phyloP scores from a whole-genome alignment of 2,329 filamentous ascomycete genomes.

The Xylaria sp. region DNA sequence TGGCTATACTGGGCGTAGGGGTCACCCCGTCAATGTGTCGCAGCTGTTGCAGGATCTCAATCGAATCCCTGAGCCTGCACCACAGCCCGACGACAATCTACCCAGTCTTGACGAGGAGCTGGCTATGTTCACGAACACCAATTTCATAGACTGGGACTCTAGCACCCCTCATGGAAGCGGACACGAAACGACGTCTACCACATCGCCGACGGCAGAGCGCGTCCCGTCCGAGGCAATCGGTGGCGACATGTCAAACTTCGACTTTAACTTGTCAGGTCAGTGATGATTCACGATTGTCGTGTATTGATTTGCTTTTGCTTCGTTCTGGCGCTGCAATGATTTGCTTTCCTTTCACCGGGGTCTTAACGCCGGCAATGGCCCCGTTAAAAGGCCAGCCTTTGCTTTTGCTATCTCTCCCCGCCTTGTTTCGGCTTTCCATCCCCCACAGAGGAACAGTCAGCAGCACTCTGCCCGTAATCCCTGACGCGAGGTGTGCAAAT shows the following conservation, averaged over 20 bases:
- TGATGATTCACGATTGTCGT: constrained; percentile 28
- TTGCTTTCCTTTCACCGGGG: constrained; percentile 8
- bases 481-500: constrained; percentile 14
- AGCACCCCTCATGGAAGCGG: constrained; percentile 38
- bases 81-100: constrained; percentile 51
- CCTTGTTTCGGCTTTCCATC: constrained; percentile 7
- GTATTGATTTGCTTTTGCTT: constrained; percentile 10
- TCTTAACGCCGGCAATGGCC: background rate
- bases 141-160: constrained; percentile 81
- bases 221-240: constrained; percentile 37
- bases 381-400: background rate
- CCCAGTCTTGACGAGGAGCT: constrained; percentile 65
- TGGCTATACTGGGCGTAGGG: constrained; percentile 77
- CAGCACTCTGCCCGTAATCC: constrained; percentile 24
- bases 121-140: constrained; percentile 82
- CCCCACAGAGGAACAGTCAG: constrained; percentile 33
- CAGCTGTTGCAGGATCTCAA: constrained; percentile 91
- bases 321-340: constrained; percentile 1
- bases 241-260: constrained; percentile 43
- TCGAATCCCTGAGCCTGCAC: constrained; percentile 71
- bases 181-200: constrained; percentile 42
- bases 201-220: constrained; percentile 45
- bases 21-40: constrained; percentile 79
- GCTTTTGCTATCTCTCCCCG: constrained; percentile 21
- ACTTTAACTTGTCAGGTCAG: constrained; percentile 49